These are phyloP conservation scores for Ascochyta koolunga DNA, from an alignment of 2,329 filamentous ascomycete genomes.

Conservation along the genomic window DNA sequence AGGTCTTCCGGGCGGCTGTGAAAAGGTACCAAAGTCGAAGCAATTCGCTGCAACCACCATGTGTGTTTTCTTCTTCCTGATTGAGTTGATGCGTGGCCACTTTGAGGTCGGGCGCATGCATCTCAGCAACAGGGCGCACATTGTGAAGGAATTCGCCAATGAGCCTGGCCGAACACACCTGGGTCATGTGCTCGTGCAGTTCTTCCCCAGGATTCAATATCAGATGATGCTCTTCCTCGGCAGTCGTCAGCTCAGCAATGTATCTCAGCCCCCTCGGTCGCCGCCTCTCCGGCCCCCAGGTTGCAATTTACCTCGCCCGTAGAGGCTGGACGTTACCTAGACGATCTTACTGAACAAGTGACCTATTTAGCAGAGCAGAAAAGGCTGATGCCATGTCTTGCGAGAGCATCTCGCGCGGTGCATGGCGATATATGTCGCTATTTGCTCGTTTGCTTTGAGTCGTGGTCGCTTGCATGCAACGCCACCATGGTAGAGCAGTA, in stretches of 20 bases:
- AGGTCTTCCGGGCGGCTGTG: background rate
- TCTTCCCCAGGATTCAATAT: conserved; percentile 2
- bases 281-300: background rate
- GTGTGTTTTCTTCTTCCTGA: conserved; percentile 4
- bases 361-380: conserved; percentile 5
- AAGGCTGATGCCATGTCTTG: background rate
- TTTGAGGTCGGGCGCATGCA: conserved; percentile 8
- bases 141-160: background rate
- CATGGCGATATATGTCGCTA: conserved; percentile 1
- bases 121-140: background rate
- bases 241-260: background rate
- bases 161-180: background rate
- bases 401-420: background rate
- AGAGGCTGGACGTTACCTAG: conserved; percentile 8
- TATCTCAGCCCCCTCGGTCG: background rate
- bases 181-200: background rate
- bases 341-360: conserved; percentile 6
- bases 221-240: background rate
- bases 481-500: conserved; percentile 3
- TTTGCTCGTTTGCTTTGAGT: conserved; percentile 6
- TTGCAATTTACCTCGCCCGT: conserved; percentile 5
- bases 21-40: background rate
- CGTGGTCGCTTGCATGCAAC: conserved; percentile 8
- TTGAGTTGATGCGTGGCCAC: conserved; percentile 6
- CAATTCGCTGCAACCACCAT: background rate